Evolutionary conservation across 2,329 filamentous ascomycete species (phyloP), one percentile per base, ranked within the genome.

Genomic region (Chaetothyriales sp.): DNA sequence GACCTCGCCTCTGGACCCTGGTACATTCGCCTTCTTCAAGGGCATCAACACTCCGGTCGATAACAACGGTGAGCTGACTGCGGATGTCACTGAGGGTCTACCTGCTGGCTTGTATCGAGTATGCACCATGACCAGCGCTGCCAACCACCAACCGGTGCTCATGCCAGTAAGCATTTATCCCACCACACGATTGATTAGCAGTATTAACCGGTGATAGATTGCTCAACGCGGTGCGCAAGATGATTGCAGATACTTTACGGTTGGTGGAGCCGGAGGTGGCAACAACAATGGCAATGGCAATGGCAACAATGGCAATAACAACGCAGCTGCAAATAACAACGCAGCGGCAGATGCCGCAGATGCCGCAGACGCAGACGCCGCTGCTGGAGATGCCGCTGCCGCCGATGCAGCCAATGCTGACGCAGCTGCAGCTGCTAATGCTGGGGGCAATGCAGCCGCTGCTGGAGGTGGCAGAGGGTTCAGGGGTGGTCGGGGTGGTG

Each of bases 201-300:
- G 12, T 25, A 10, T 25, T 52, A 28, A 52, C 36, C 36, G 43
- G 18, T 43, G 19, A 19, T 42, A 57, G 55, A 74, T 83, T 49
- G 79, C 80, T 50, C 79, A 82, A 67, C 76, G 80, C 64, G 80
- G 80, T 65, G 71, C 76, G 45, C 79, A 82, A 63, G 80, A 83
- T 59, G 79, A 83, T 62, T 83, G 79, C 62, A 68, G 73, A 48
- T 77, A 77, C 60, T 78, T 81, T 61, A 76, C 71, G 44, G 77
- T 79, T 57, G 71, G 77, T 54, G 65, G 60, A 19, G 74, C 71
- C 39, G 65, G 76, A 53, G 68, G 69, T 8, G 61, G 70, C 5
- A 59, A 61, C 48, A 68, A 73, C 19, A 56, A 61, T 12, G 70
- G 76, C 7, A 58, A 61, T 0, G 69, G 64, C 1, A 74, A 75